phyloP scores from a whole-genome alignment of 2,329 filamentous ascomycete genomes.

The Cladosporium halotolerans region DNA sequence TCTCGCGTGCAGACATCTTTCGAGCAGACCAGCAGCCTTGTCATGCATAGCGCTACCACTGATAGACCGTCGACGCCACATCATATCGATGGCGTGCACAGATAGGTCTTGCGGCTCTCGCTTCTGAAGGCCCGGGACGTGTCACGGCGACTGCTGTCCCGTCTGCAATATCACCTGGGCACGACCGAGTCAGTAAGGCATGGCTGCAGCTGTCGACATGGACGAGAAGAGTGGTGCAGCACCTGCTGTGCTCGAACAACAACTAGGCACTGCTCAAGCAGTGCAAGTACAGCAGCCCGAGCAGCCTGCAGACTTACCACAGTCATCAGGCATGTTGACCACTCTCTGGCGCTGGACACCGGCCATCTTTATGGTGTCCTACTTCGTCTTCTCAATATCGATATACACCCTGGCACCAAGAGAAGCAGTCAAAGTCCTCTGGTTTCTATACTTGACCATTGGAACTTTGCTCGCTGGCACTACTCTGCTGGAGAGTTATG shows the following conservation, averaged over 20 bases:
- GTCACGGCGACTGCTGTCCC: background rate
- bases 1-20: background rate
- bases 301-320: background rate
- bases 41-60: background rate
- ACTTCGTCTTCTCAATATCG: slow-evolving; percentile 20
- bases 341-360: slow-evolving; percentile 14
- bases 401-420: slow-evolving; percentile 16
- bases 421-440: slow-evolving; percentile 16
- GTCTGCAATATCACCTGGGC: background rate
- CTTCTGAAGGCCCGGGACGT: background rate
- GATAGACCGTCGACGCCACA: background rate
- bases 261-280: background rate
- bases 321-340: background rate
- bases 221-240: background rate
- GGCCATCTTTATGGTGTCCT: slow-evolving; percentile 15
- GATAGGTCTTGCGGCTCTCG: slow-evolving; percentile 2
- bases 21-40: slow-evolving; percentile 6
- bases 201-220: background rate
- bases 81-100: background rate
- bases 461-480: slow-evolving; percentile 15
- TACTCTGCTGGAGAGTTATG: slow-evolving; percentile 17
- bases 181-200: background rate
- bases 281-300: background rate
- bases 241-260: background rate
- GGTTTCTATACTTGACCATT: slow-evolving; percentile 20